Percentiles rank a stretch among this genome's conserved stretches.
Conservation (phyloP, 768 basidiomycete genomes). For the Exsudoporus frostii region DNA sequence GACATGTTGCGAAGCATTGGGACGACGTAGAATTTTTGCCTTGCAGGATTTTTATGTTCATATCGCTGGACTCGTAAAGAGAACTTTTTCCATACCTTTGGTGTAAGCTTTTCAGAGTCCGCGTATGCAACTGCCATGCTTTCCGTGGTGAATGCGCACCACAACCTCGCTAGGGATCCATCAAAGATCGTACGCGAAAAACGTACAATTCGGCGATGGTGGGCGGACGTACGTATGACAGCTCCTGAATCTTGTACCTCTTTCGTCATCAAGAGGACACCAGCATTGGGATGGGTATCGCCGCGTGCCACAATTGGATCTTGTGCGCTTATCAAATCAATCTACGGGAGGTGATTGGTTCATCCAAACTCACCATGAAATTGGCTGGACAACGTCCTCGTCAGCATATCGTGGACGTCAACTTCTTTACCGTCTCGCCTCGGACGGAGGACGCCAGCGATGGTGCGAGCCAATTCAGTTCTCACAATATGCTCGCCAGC, state of each 20-base stretch:
- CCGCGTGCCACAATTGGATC: conserved; percentile 38
- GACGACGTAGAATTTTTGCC: conserved; percentile 35
- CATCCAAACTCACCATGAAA: conserved; percentile 49
- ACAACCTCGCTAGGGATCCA: conserved; percentile 52
- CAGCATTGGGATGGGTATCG: conserved; percentile 50
- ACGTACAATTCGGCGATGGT: neutral
- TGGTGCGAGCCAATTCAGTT: conserved; percentile 47
- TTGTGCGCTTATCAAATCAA: conserved; percentile 16
- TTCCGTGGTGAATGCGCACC: conserved; percentile 81
- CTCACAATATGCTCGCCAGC: conserved; percentile 71
- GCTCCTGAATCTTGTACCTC: conserved; percentile 31
- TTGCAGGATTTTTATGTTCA: conserved; percentile 14
- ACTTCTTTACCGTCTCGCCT: conserved; percentile 26
- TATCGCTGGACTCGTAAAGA: neutral
- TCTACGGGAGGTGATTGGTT: neutral
- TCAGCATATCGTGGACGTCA: conserved; percentile 58
- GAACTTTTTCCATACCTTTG: conserved; percentile 45
- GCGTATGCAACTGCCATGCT: conserved; percentile 80
- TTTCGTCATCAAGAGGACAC: conserved; percentile 60
- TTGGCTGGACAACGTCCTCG: conserved; percentile 40
- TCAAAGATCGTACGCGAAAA: neutral
- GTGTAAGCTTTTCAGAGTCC: conserved; percentile 48
- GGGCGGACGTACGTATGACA: conserved; percentile 28
- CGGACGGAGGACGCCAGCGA: conserved; percentile 45
- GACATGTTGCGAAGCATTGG: conserved; percentile 7